A percentile compares a stretch with the other conserved stretches of the same genome.
Conservation (phyloP, 2,329 filamentous ascomycete genomes). For the Fusarium tjaetaba region DNA sequence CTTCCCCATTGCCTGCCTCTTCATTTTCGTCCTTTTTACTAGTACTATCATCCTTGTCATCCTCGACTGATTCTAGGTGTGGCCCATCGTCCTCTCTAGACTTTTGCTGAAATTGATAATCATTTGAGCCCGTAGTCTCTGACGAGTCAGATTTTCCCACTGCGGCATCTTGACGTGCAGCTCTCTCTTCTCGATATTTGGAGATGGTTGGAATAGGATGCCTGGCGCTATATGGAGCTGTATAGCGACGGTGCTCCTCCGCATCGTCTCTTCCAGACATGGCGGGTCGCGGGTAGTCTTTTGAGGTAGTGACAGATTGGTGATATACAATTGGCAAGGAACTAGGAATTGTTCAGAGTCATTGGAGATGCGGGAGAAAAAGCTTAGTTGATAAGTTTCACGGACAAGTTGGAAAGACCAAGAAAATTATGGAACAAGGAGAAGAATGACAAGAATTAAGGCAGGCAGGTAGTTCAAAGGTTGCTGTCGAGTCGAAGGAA, state of each 20-base stretch:
- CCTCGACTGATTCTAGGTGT: conserved; percentile 24
- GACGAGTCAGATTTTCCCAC: conserved; percentile 44
- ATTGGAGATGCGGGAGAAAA: conserved; percentile 10
- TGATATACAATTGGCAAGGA: background rate
- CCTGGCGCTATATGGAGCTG: conserved; percentile 54
- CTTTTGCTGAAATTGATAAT: conserved; percentile 24
- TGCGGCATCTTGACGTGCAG: conserved; percentile 54
- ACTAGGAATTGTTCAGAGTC: background rate
- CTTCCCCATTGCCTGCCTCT: conserved; percentile 15
- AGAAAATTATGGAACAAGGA: background rate
- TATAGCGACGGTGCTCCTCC: conserved; percentile 51
- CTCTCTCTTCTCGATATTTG: conserved; percentile 58
- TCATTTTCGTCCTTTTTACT: conserved; percentile 1
- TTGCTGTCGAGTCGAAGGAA: background rate
- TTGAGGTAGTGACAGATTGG: conserved; percentile 1
- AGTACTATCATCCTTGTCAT: conserved; percentile 6
- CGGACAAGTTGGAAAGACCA: background rate
- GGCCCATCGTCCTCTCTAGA: conserved; percentile 19
- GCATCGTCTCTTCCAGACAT: conserved; percentile 52
- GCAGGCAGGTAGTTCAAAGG: background rate
- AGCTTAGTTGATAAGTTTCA: background rate
- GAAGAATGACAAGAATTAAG: background rate
- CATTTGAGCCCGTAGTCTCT: conserved; percentile 2
- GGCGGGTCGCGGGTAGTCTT: conserved; percentile 14
- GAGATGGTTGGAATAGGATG: conserved; percentile 61